These are phyloP conservation scores for Haematococcus lacustris DNA, from an alignment of 139 green algal genomes.

Conservation along the genomic window DNA sequence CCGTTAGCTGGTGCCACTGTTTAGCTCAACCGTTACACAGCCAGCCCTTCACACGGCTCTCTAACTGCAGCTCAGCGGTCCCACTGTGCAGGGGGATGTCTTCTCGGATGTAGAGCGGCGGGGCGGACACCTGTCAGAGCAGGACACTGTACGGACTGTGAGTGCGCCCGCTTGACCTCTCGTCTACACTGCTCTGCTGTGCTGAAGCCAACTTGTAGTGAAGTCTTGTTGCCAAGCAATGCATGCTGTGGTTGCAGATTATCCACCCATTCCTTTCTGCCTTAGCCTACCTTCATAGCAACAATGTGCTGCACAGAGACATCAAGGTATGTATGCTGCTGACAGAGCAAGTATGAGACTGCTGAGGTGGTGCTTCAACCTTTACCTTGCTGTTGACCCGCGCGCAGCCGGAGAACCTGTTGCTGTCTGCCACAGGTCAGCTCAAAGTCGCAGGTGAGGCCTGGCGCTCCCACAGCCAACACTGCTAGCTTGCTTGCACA, in stretches of 20 bases:
- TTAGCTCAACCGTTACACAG: no score
- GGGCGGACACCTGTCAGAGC: slow-evolving; percentile 36
- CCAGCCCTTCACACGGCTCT: not conserved
- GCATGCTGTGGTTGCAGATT: slow-evolving; percentile 17
- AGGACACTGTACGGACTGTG: slow-evolving; percentile 35
- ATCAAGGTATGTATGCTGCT: slow-evolving; percentile 37
- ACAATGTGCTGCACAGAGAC: slow-evolving; percentile 61
- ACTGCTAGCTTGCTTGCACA: no score
- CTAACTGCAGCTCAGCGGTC: not conserved
- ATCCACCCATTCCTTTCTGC: slow-evolving; percentile 47
- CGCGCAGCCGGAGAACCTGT: slow-evolving; percentile 15
- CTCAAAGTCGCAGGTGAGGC: slow-evolving; percentile 43
- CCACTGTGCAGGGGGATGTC: slow-evolving; percentile 32
- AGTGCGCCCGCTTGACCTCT: not conserved
- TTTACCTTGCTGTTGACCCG: not conserved
- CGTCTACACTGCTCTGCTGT: not conserved
- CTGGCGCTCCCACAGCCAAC: slow-evolving; percentile 29
- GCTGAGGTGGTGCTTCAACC: not conserved
- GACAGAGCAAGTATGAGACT: not conserved
- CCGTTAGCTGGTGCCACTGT: no score
- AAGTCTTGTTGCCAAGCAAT: not conserved
- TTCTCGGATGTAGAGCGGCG: slow-evolving; percentile 45
- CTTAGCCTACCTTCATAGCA: slow-evolving; percentile 49
- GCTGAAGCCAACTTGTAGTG: not conserved
- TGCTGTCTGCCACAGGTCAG: slow-evolving; percentile 37